phyloP scores from a whole-genome alignment of 495 filamentous ascomycete species.

The Penicillium verhagenii region DNA sequence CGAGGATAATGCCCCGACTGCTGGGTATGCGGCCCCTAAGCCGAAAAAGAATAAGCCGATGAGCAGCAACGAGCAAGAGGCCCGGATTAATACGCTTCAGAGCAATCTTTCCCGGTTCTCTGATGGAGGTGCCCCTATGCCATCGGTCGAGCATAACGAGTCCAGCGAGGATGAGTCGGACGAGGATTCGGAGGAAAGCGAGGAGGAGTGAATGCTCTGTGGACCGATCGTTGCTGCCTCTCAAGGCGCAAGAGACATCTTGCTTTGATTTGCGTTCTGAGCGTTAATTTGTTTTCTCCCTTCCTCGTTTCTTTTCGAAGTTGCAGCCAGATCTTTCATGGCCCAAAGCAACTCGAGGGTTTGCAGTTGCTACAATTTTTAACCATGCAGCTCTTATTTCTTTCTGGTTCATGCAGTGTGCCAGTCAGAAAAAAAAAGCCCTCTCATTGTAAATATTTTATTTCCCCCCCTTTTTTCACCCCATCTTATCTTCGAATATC shows the following conservation, averaged over 20 bases:
- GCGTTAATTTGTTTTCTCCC: slow-evolving; percentile 17
- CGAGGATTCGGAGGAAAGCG: slow-evolving; percentile 53
- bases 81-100: slow-evolving; percentile 76
- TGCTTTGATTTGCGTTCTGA: slow-evolving; percentile 28
- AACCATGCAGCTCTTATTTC: background rate
- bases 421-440: background rate
- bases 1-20: slow-evolving; percentile 43
- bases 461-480: background rate
- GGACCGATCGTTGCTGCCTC: background rate
- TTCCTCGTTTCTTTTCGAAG: slow-evolving; percentile 4
- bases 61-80: slow-evolving; percentile 91
- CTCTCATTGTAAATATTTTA: slow-evolving; percentile 15
- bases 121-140: slow-evolving; percentile 39
- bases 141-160: slow-evolving; percentile 47
- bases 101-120: slow-evolving; percentile 52
- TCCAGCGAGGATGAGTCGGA: slow-evolving; percentile 53
- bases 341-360: background rate
- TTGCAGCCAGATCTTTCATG: background rate
- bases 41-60: slow-evolving; percentile 99
- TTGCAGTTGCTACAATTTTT: slow-evolving; percentile 1
- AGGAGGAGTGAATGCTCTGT: slow-evolving; percentile 46
- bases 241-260: slow-evolving; percentile 2
- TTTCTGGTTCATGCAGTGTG: background rate
- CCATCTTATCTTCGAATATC: slow-evolving; percentile 6
- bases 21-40: slow-evolving; percentile 55